These are phyloP conservation scores for Vitis rotundifolia DNA, from an alignment of 164 flowering plant genomes.

Conservation along the genomic window DNA sequence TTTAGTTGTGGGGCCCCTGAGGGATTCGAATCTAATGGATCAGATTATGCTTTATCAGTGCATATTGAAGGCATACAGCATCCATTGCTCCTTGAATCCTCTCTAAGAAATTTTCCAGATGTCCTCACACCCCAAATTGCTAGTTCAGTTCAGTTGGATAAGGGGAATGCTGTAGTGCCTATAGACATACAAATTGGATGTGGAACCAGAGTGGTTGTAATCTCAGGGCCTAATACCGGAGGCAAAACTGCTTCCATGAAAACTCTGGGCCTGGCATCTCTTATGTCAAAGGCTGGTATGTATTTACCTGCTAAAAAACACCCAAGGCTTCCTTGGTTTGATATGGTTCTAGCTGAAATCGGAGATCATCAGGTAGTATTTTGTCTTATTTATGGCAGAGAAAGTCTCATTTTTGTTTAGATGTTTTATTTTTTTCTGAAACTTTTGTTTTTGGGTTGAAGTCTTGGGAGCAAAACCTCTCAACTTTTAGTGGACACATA, in stretches of 20 bases:
- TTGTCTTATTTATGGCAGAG: conserved; percentile 30
- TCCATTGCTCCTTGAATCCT: conserved; percentile 74
- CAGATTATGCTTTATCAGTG: conserved; percentile 26
- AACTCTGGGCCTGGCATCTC: conserved; percentile 82
- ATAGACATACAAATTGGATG: conserved; percentile 66
- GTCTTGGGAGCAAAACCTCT: conserved; percentile 93
- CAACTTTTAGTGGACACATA: conserved; percentile 95
- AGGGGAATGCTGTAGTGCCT: conserved; percentile 46
- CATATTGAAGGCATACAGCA: conserved; percentile 73
- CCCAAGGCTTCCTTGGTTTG: conserved; percentile 92
- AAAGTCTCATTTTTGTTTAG: conserved; percentile 13
- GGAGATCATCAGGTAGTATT: conserved; percentile 92
- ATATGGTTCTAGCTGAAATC: conserved; percentile 86
- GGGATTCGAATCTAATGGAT: conserved; percentile 12
- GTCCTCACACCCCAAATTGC: conserved; percentile 15
- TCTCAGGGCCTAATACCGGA: conserved; percentile 96
- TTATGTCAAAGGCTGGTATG: conserved; percentile 96
- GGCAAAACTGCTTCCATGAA: conserved; percentile 98
- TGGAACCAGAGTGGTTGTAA: conserved; percentile 72
- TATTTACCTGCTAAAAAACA: conserved; percentile 66
- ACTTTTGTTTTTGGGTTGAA: conserved; percentile 48
- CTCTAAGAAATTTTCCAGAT: conserved; percentile 36
- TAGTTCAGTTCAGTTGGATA: conserved; percentile 16
- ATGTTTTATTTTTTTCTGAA: conserved; percentile 32
- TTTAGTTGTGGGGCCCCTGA: conserved; percentile 27